These are phyloP conservation scores for Verticillium tricorpus DNA, from an alignment of 2,329 filamentous ascomycete genomes.

Conservation along the genomic window DNA sequence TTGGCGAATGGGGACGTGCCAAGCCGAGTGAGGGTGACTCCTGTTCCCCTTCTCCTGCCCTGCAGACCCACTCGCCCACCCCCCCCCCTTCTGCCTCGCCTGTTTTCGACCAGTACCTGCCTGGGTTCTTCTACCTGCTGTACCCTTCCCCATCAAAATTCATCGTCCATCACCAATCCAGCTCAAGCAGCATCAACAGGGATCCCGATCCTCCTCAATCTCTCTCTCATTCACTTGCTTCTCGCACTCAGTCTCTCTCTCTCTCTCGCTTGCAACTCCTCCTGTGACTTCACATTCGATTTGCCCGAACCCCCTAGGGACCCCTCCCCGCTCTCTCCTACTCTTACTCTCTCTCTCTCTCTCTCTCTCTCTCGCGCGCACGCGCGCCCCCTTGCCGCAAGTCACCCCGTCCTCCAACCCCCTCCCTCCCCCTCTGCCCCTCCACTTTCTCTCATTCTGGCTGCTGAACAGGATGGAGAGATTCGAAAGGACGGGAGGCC, in stretches of 20 bases:
- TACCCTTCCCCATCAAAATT: background rate
- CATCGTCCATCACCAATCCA: background rate
- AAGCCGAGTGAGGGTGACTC: background rate
- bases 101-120: background rate
- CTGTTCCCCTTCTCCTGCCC: background rate
- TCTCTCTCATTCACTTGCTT: background rate
- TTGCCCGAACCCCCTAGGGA: background rate
- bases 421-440: background rate
- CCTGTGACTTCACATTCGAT: background rate
- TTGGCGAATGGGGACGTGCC: background rate
- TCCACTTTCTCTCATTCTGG: background rate
- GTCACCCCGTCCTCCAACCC: background rate
- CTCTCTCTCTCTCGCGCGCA: background rate
- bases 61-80: background rate
- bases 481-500: background rate
- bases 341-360: too few relatives aligned
- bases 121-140: too few relatives aligned
- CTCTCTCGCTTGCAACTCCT: background rate
- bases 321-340: background rate
- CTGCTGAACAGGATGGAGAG: background rate
- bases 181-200: constrained; percentile 7
- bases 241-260: background rate
- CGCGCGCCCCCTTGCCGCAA: background rate
- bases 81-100: background rate
- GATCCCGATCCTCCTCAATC: constrained; percentile 11